A percentile compares a stretch with the other conserved stretches of the same genome.
Conservation (phyloP, 176 grass and related monocot species). For the Stipa capillata region DNA sequence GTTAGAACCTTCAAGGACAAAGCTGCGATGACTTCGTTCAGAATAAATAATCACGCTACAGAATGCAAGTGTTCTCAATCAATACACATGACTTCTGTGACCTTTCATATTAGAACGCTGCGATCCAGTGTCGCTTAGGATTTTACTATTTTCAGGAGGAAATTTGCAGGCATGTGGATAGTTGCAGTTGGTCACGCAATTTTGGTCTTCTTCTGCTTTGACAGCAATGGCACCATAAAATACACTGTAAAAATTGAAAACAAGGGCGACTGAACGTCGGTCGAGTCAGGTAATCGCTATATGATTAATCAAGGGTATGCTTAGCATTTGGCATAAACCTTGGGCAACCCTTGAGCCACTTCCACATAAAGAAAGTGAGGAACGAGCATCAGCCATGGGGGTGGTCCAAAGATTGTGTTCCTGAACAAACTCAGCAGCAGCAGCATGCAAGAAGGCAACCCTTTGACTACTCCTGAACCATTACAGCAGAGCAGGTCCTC, state of each 20-base stretch:
- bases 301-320: background rate
- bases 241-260: background rate
- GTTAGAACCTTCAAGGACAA: slow-evolving; percentile 1
- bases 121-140: background rate
- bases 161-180: background rate
- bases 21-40: background rate
- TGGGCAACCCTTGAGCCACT: background rate
- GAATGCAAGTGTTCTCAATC: background rate
- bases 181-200: background rate
- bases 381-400: background rate
- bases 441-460: slow-evolving; percentile 24
- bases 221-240: background rate
- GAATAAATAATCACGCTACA: slow-evolving; percentile 12
- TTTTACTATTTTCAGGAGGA: background rate
- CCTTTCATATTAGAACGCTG: background rate
- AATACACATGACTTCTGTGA: background rate
- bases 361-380: slow-evolving; percentile 28
- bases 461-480: slow-evolving; percentile 14
- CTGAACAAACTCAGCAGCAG: background rate
- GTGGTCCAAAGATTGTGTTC: slow-evolving; percentile 18
- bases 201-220: background rate
- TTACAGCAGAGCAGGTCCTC: background rate
- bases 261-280: background rate
- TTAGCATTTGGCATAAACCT: background rate
- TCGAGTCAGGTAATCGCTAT: background rate